Percentiles rank a stretch among this genome's conserved stretches.
These are phyloP conservation scores for Fonsecaea erecta DNA, from an alignment of 2,329 filamentous ascomycete species.

Conservation along the genomic window DNA sequence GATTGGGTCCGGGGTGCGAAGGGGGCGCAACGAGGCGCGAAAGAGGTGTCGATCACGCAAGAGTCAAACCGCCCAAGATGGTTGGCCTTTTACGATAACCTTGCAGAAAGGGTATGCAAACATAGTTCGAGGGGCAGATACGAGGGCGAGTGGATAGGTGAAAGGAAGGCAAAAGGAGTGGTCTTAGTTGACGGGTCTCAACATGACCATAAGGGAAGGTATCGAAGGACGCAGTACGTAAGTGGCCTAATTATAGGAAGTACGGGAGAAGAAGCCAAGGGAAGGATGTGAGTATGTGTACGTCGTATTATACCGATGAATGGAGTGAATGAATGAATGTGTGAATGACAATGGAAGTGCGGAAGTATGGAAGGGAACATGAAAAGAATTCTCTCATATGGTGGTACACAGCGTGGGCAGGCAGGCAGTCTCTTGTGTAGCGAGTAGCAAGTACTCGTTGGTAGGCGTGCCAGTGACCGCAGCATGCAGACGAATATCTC, in stretches of 20 bases:
- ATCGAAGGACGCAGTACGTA: background rate
- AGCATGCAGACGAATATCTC: too few species aligned
- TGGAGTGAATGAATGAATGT: background rate
- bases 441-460: too few species aligned
- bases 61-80: background rate
- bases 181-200: background rate
- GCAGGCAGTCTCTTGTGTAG: background rate
- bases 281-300: background rate
- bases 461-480: background rate
- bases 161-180: background rate
- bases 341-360: background rate
- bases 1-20: background rate
- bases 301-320: too few species aligned
- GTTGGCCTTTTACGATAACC: slow-evolving; percentile 1
- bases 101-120: background rate
- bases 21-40: background rate
- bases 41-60: slow-evolving; percentile 1
- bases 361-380: background rate
- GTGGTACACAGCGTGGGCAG: background rate
- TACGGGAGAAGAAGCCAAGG: background rate
- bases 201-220: background rate
- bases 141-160: background rate
- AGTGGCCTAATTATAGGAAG: background rate
- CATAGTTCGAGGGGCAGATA: background rate
- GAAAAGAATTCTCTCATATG: background rate